Evolutionary conservation across 257 asterid genomes (phyloP), one percentile per base, ranked within the genome.

Genomic region (Echium plantagineum): DNA sequence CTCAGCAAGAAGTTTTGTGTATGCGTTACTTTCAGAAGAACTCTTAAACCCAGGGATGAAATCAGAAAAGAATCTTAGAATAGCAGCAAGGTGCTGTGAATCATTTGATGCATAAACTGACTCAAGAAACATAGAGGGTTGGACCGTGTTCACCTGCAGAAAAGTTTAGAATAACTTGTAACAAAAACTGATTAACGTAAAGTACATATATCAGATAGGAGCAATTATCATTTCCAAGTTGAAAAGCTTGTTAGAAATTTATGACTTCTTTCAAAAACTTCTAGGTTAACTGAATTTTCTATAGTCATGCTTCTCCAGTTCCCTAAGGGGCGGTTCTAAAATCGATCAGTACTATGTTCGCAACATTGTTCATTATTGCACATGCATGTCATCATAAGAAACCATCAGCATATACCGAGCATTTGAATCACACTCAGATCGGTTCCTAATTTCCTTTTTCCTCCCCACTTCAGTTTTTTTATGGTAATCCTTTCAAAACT

Each of bases 61-160:
- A 72, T 91, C 97, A 22, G 82, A 85, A 66, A 91, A 85, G 81
- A 85, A 86, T 69, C 98, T 79, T 20, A 91, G 71, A 62, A 88
- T 95, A 5, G 97, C 87, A 61, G 94, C 94, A 16, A 91, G 78
- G 62, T 81, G 91, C 68, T 82, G 95, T 17, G 90, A 78, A 64
- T 91, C 89, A 69, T 79, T 85, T 38, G 94, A 81, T 60, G 90
- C 80, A 70, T 74, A 68, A 57, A 95, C 95, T 54, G 98, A 85
- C 72, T 88, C 95, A 6, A 91, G 94, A 77, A 91, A 91, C 79
- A 88, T 65, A 18, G 98, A 75, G 35, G 98, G 95, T 42, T 67
- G 81, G 15, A 88, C 85, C 7, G 90, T 88, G 70, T 71, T 79
- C 58, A 91, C 98, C 98, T 88, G 94, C 70, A 69, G 71, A 35